Percentiles rank a stretch among this genome's conserved stretches.
These are phyloP conservation scores for Whalleya microplaca DNA, from an alignment of 2,329 filamentous ascomycete species.

Conservation along the genomic window DNA sequence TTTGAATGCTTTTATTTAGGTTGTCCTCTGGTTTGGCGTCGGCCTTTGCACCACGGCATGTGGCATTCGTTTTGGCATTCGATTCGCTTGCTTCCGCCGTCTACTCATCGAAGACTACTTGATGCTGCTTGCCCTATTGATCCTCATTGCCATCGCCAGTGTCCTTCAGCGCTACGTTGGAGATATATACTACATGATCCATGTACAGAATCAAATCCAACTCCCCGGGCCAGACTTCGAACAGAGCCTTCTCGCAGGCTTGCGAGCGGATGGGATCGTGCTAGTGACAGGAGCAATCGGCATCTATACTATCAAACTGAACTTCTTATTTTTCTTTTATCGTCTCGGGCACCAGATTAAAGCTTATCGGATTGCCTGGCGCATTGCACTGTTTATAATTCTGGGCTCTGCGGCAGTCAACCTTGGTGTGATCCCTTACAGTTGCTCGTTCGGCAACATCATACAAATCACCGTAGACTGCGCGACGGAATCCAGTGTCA, in stretches of 20 bases:
- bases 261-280: no score
- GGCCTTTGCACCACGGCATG: neutral
- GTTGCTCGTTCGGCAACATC: neutral
- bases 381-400: conserved; percentile 7
- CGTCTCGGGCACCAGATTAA: conserved; percentile 9
- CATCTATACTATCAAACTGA: conserved; percentile 33
- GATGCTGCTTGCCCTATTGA: conserved; percentile 19
- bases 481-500: no score
- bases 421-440: neutral
- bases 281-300: no score
- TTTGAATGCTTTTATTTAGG: neutral
- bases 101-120: conserved; percentile 25
- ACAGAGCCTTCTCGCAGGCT: no score
- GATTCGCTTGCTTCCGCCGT: conserved; percentile 21
- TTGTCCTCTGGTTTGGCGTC: neutral
- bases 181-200: neutral
- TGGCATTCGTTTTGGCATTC: conserved; percentile 9
- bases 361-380: conserved; percentile 13
- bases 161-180: neutral
- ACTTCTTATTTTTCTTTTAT: conserved; percentile 19
- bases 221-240: neutral
- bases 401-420: neutral
- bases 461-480: no score
- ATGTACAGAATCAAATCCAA: neutral
- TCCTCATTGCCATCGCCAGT: conserved; percentile 6